Conservation (phyloP, 768 basidiomycete genomes). For the Xanthoconium stramineum region DNA sequence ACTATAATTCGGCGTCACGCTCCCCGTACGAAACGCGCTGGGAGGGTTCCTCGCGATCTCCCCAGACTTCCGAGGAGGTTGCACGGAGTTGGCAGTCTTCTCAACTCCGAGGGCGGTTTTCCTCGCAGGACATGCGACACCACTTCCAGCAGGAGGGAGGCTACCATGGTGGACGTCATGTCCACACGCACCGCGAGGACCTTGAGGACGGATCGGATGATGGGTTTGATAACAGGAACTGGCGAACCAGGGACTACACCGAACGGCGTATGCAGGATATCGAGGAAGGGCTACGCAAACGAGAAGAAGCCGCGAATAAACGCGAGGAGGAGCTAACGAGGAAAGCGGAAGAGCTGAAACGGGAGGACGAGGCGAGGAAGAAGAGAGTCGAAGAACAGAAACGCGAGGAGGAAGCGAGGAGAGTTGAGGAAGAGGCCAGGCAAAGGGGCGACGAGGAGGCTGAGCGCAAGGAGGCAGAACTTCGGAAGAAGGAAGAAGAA, state of each 20-base stretch:
- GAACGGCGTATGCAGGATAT: slow-evolving; percentile 32
- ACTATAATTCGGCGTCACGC: slow-evolving; percentile 19
- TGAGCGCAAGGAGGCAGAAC: slow-evolving; percentile 27
- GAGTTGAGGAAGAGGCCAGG: slow-evolving; percentile 27
- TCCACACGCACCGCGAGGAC: slow-evolving; percentile 30
- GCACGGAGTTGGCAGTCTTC: slow-evolving; percentile 32
- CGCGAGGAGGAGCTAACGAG: slow-evolving; percentile 34
- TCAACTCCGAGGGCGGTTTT: slow-evolving; percentile 23
- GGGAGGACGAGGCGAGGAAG: slow-evolving; percentile 28
- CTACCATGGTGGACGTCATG: slow-evolving; percentile 13
- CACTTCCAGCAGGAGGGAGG: slow-evolving; percentile 21
- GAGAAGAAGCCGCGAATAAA: slow-evolving; percentile 33
- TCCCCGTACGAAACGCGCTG: slow-evolving; percentile 29
- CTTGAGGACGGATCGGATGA: slow-evolving; percentile 31
- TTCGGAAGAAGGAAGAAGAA: slow-evolving; percentile 33
- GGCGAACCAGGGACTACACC: slow-evolving; percentile 31
- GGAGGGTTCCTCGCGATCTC: slow-evolving; percentile 28
- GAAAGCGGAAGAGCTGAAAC: slow-evolving; percentile 36
- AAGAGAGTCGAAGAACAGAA: slow-evolving; percentile 25
- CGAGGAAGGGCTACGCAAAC: slow-evolving; percentile 29
- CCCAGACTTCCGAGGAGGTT: slow-evolving; percentile 29
- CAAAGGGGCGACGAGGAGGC: slow-evolving; percentile 24
- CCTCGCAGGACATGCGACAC: slow-evolving; percentile 31
- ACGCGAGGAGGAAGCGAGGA: slow-evolving; percentile 28
- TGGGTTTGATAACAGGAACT: slow-evolving; percentile 29